phyloP scores from a whole-genome alignment of 257 asterid species.

The Jasminum sambac region DNA sequence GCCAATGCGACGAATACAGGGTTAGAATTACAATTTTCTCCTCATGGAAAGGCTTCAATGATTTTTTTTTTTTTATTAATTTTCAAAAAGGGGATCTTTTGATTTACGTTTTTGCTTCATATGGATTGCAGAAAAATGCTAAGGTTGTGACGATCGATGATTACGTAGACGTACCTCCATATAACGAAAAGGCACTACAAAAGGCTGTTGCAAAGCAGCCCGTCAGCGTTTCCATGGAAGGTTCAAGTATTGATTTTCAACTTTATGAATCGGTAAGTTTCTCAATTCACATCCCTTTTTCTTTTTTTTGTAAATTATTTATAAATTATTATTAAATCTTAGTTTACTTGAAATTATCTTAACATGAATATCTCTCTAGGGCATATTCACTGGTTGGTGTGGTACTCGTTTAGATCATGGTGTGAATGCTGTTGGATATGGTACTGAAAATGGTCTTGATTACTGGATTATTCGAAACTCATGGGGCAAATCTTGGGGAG shows the following conservation, averaged over 20 bases:
- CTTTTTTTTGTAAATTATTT: too few relatives aligned
- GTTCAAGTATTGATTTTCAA: constrained; percentile 26
- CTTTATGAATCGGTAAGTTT: constrained; percentile 22
- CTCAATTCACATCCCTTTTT: neutral
- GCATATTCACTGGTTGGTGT: constrained; percentile 63
- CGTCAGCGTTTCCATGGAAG: constrained; percentile 29
- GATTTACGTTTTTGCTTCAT: neutral
- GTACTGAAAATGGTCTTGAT: constrained; percentile 49
- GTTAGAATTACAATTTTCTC: constrained; percentile 19
- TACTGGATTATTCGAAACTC: constrained; percentile 86
- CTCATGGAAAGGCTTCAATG: too few relatives aligned
- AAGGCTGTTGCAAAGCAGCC: constrained; percentile 38
- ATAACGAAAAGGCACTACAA: constrained; percentile 26
- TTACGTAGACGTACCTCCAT: constrained; percentile 28
- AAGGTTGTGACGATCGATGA: constrained; percentile 32
- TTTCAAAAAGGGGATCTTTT: neutral
- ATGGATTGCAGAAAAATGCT: constrained; percentile 31
- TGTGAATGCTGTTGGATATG: constrained; percentile 71
- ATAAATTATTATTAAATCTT: too few relatives aligned
- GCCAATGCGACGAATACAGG: constrained; percentile 39
- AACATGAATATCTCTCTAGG: constrained; percentile 37
- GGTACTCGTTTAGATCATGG: constrained; percentile 73
- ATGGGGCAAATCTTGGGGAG: constrained; percentile 81
- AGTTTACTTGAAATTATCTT: neutral
- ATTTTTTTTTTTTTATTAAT: too few relatives aligned